Evolutionary conservation across 2,329 filamentous ascomycete species (phyloP).

Genomic region (Ascochyta lentis): DNA sequence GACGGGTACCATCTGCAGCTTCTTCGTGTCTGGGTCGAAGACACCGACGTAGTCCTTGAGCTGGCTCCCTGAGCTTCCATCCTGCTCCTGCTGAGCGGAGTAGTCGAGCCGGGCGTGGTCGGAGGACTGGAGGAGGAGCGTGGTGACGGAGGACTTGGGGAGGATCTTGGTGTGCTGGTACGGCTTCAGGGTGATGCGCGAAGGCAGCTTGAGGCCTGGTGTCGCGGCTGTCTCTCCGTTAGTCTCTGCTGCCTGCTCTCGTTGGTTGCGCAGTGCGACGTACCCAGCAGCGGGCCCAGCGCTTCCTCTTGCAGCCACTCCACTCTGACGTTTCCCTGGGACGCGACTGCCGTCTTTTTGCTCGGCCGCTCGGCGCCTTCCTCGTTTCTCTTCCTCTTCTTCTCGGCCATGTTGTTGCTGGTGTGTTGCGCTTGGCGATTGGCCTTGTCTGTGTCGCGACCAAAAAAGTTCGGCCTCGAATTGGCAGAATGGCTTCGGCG

Average conservation of each 20-base stretch:
- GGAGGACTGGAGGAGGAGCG: constrained; percentile 67
- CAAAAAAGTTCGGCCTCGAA: constrained; percentile 38
- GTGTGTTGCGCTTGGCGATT: constrained; percentile 8
- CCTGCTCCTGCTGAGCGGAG: constrained; percentile 58
- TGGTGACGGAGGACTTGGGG: constrained; percentile 40
- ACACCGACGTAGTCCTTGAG: constrained; percentile 68
- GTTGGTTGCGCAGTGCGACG: neutral
- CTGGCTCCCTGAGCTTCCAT: constrained; percentile 55
- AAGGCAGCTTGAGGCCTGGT: constrained; percentile 52
- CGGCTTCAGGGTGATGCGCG: constrained; percentile 55
- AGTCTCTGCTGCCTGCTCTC: neutral
- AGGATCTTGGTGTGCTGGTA: constrained; percentile 51
- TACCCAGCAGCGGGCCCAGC: constrained; percentile 60
- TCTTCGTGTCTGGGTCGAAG: constrained; percentile 61
- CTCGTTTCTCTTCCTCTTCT: constrained; percentile 49
- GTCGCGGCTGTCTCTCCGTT: constrained; percentile 43
- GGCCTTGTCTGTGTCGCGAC: constrained; percentile 16
- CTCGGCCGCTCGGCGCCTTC: constrained; percentile 36
- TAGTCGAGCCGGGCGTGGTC: constrained; percentile 67
- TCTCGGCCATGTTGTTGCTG: constrained; percentile 39
- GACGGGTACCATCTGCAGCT: constrained; percentile 60
- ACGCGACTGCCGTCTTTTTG: constrained; percentile 56
- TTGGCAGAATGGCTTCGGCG: constrained; percentile 15
- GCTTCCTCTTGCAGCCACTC: constrained; percentile 55
- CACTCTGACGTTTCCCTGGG: constrained; percentile 51